Base-by-base conservation (phyloP, 2,329 filamentous ascomycete genomes). In the Penicillium sp. region DNA sequence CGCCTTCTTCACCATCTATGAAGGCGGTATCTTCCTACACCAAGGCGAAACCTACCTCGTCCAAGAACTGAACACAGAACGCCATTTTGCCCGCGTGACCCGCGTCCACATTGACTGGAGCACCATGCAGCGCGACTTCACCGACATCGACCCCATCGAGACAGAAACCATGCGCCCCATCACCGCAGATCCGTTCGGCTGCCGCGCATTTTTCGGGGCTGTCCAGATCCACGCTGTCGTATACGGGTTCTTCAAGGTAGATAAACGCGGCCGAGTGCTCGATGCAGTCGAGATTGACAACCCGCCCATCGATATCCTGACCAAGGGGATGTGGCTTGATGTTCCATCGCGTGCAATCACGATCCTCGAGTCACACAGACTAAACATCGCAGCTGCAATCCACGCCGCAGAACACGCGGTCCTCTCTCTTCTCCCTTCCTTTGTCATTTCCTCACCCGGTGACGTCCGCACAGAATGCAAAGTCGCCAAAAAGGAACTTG, bases 231-330 rank as follows among this genome's bases (percentile, higher is more conserved):
- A 88, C 60, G 89, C 93, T 62, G 88, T 90, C 27, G 92, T 99
- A 2, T 97, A 95, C 71, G 94, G 94, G 2, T 99, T 94, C 78
- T 97, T 97, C 82, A 97, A 97, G 71, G 79, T 97, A n/a, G 92
- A 97, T 73, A 89, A 88, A 69, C 88, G 86, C 63, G 85, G 89
- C 1, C 86, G 90, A 2, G 90, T 97, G 54, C 83, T 97, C 14
- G 94, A 99, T 70, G 93, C 93, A 2, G 88, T 97, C 0, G 85
- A 93, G 56, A 92, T 97, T 22, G 90, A 97, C 71, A 96, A 96
- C 63, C 92, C 93, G 3, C 92, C 94, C 0, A 90, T 97, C 49
- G 85, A 94, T 48, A 85, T 92, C 3, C 83, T 87, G 68, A 89
- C 85, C 66, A 95, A 94, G 70, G 94, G 92, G 37, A 90, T 97